Percentiles rank a stretch among this genome's conserved stretches.
phyloP scores from a whole-genome alignment of 495 filamentous ascomycete genomes.

The Lichenothelia convexa region DNA sequence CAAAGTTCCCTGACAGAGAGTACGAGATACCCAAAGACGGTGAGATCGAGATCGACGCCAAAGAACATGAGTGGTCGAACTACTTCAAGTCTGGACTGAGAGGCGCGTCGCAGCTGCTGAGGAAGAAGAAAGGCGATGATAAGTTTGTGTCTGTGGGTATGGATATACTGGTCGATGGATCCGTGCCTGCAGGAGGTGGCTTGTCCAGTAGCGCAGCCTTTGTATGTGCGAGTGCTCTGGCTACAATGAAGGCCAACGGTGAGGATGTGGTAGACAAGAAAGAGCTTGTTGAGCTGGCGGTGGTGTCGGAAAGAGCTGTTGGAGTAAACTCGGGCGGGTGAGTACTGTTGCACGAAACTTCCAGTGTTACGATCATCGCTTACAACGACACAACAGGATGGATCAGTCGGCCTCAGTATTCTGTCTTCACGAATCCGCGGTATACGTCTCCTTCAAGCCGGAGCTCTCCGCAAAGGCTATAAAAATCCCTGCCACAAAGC shows the following conservation, averaged over 20 bases:
- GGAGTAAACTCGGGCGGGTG: constrained; percentile 92
- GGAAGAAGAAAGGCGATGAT: constrained; percentile 32
- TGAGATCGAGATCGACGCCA: constrained; percentile 22
- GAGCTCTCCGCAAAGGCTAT: constrained; percentile 57
- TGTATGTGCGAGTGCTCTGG: constrained; percentile 75
- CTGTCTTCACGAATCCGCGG: constrained; percentile 61
- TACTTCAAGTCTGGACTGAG: constrained; percentile 89
- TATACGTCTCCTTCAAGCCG: constrained; percentile 82
- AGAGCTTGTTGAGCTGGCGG: constrained; percentile 72
- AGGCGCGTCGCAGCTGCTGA: constrained; percentile 63
- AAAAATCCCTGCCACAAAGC: constrained; percentile 62
- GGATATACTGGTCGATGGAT: constrained; percentile 78
- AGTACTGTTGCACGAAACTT: constrained; percentile 14
- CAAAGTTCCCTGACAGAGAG: constrained; percentile 57
- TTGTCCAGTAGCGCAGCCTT: constrained; percentile 90
- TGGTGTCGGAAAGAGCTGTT: constrained; percentile 84
- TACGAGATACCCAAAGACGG: constrained; percentile 46
- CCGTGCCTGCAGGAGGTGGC: constrained; percentile 78
- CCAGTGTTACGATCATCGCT: neutral
- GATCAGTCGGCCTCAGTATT: constrained; percentile 97
- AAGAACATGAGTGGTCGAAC: constrained; percentile 72
- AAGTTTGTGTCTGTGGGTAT: constrained; percentile 55
- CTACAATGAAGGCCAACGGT: constrained; percentile 74
- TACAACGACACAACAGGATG: constrained; percentile 37
- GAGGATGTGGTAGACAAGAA: constrained; percentile 67